A percentile compares a stretch with the other conserved stretches of the same genome.
These are phyloP conservation scores for Umbelopsis isabellina DNA, from an alignment of 192 early-diverging fungal species.

Conservation along the genomic window DNA sequence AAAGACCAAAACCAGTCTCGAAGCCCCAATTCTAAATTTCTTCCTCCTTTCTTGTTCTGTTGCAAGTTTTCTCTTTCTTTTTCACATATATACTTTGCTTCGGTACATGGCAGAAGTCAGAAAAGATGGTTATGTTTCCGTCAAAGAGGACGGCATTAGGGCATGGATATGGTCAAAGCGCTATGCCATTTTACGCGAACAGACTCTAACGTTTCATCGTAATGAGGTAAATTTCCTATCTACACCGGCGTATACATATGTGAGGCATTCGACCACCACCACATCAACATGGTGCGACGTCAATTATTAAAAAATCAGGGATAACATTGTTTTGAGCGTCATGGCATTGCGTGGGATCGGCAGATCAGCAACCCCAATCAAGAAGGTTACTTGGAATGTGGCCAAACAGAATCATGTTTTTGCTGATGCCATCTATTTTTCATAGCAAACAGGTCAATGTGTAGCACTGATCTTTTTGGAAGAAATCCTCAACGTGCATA, in stretches of 20 bases:
- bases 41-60: slow-evolving; percentile 4
- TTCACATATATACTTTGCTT: slow-evolving; percentile 11
- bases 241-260: neutral
- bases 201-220: slow-evolving; percentile 89
- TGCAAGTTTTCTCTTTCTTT: slow-evolving; percentile 23
- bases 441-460: slow-evolving; percentile 83
- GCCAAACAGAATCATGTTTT: slow-evolving; percentile 28
- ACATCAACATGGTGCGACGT: neutral
- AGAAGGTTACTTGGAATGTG: neutral
- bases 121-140: slow-evolving; percentile 81
- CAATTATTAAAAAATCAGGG: slow-evolving; percentile 6
- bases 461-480: slow-evolving; percentile 88
- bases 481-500: slow-evolving; percentile 84
- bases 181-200: slow-evolving; percentile 86
- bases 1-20: neutral
- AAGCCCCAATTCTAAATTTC: neutral
- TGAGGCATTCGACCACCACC: no score
- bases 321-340: neutral
- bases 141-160: slow-evolving; percentile 91
- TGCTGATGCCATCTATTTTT: slow-evolving; percentile 9
- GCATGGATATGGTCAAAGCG: slow-evolving; percentile 96
- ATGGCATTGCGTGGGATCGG: neutral
- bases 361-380: neutral
- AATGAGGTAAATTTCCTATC: slow-evolving; percentile 76
- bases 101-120: slow-evolving; percentile 49